Conservation (phyloP, 345 rosid genomes). For the Eutrema japonicum region DNA sequence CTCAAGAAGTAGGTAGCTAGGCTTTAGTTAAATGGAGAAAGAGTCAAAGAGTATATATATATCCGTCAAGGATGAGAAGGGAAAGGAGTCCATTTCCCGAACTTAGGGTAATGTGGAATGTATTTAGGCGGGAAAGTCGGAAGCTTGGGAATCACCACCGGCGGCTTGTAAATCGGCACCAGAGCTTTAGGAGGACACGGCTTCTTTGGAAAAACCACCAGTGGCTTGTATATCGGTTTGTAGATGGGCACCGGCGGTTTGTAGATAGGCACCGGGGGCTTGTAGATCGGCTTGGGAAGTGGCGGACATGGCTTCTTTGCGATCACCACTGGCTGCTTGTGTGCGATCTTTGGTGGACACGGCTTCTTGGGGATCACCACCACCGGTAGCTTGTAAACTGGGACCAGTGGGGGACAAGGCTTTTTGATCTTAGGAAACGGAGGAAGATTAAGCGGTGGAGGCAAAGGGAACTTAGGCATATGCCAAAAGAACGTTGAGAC, state of each 20-base stretch:
- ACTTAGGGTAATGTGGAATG: constrained; percentile 48
- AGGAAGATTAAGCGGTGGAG: constrained; percentile 29
- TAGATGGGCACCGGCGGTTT: constrained; percentile 10
- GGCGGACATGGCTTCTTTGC: too few relatives aligned
- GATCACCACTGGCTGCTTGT: constrained; percentile 6
- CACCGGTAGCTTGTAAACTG: constrained; percentile 37
- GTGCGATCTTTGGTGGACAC: constrained; percentile 38
- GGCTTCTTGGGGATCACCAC: constrained; percentile 42
- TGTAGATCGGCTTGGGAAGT: background rate
- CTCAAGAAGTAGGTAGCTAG: background rate
- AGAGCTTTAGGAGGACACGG: constrained; percentile 19
- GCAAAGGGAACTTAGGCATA: constrained; percentile 39
- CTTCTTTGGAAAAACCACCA: constrained; percentile 10
- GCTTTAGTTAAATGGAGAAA: too few relatives aligned
- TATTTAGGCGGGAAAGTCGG: constrained; percentile 55
- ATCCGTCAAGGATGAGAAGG: constrained; percentile 2
- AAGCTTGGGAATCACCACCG: constrained; percentile 40
- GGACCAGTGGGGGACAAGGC: constrained; percentile 35
- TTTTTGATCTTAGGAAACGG: constrained; percentile 36
- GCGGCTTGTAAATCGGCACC: background rate
- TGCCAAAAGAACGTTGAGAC: constrained; percentile 64
- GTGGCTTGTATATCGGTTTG: background rate
- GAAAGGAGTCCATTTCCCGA: constrained; percentile 54
- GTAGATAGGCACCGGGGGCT: constrained; percentile 1
- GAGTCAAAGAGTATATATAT: too few relatives aligned